These are phyloP conservation scores for Zymoseptoria brevis DNA, from an alignment of 2,329 filamentous ascomycete genomes.

Conservation along the genomic window DNA sequence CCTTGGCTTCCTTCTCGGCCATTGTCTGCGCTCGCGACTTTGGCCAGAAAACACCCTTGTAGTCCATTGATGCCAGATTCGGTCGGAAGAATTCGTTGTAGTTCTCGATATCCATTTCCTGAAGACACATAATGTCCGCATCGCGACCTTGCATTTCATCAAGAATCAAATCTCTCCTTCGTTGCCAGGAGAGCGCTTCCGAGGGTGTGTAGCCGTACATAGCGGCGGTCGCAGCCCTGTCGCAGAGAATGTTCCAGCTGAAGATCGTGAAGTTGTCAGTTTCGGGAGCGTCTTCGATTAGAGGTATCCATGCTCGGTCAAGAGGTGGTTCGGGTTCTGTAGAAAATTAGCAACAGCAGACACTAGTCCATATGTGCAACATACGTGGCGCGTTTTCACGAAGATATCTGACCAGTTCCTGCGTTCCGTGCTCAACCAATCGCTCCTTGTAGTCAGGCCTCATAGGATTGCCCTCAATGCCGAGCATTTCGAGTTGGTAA, in stretches of 20 bases:
- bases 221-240: slow-evolving; percentile 77
- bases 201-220: slow-evolving; percentile 88
- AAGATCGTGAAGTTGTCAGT: slow-evolving; percentile 70
- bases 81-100: slow-evolving; percentile 87
- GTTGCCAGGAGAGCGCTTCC: slow-evolving; percentile 76
- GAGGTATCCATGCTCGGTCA: slow-evolving; percentile 68
- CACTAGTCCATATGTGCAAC: slow-evolving; percentile 25
- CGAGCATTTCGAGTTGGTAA: slow-evolving; percentile 79
- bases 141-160: slow-evolving; percentile 71
- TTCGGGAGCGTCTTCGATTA: slow-evolving; percentile 48
- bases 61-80: slow-evolving; percentile 77
- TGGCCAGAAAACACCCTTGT: slow-evolving; percentile 90
- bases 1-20: slow-evolving; percentile 76
- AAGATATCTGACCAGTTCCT: slow-evolving; percentile 71
- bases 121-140: slow-evolving; percentile 84
- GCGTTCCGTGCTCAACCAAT: slow-evolving; percentile 80
- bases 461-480: slow-evolving; percentile 85
- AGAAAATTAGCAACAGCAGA: slow-evolving; percentile 6
- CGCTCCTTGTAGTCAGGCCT: slow-evolving; percentile 65
- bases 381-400: slow-evolving; percentile 78
- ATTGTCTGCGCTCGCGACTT: slow-evolving; percentile 87
- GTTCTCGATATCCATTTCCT: slow-evolving; percentile 86
- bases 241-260: slow-evolving; percentile 93
- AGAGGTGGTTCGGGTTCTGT: slow-evolving; percentile 69
- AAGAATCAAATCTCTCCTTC: slow-evolving; percentile 72